Conservation (phyloP, 2,329 filamentous ascomycete species). For the Pseudogymnoascus sp. region DNA sequence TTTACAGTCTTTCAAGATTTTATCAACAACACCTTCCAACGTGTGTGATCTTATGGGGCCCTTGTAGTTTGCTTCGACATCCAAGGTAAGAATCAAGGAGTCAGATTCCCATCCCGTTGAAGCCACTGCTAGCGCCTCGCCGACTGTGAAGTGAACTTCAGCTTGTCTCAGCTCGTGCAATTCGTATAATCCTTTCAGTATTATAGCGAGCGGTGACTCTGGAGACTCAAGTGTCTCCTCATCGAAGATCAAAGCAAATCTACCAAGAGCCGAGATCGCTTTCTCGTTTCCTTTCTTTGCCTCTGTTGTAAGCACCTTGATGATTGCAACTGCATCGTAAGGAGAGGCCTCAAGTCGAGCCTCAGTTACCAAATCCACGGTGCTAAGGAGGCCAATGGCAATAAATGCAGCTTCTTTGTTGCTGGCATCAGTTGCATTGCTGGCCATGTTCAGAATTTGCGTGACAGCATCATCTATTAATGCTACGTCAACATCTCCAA, state of each 20-base stretch:
- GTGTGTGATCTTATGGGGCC: conserved; percentile 34
- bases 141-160: conserved; percentile 84
- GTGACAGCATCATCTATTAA: conserved; percentile 34
- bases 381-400: conserved; percentile 52
- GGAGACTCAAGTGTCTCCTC: conserved; percentile 31
- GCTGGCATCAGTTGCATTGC: conserved; percentile 43
- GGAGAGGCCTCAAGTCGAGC: conserved; percentile 17
- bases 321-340: conserved; percentile 31
- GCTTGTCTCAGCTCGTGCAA: conserved; percentile 78
- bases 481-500: conserved; percentile 28
- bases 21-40: conserved; percentile 44
- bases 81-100: conserved; percentile 63
- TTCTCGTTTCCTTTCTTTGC: conserved; percentile 75
- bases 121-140: conserved; percentile 75
- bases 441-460: conserved; percentile 42
- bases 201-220: conserved; percentile 37
- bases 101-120: conserved; percentile 77
- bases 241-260: conserved; percentile 57
- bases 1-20: conserved; percentile 67
- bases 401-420: conserved; percentile 49
- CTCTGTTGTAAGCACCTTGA: conserved; percentile 54
- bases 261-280: conserved; percentile 72
- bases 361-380: conserved; percentile 42
- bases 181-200: conserved; percentile 62
- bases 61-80: conserved; percentile 53